These are phyloP conservation scores for Cucumis cinereus DNA, from an alignment of 306 rosid genomes.

Conservation along the genomic window DNA sequence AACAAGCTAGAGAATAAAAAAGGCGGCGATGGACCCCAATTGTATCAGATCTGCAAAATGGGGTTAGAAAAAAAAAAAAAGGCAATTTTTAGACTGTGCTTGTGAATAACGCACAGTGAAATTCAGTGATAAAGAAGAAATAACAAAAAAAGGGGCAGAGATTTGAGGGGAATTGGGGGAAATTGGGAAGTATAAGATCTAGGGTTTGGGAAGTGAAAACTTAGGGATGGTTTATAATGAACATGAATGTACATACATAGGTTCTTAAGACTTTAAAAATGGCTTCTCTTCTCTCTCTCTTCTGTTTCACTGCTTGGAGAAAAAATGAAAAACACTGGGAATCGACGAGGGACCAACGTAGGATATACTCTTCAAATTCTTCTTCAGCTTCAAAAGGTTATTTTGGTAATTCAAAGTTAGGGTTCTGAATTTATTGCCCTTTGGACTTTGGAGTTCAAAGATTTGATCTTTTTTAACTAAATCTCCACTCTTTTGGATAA, in stretches of 20 bases:
- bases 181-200: constrained; percentile 33
- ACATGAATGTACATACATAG: constrained; percentile 31
- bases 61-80: constrained; percentile 1
- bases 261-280: constrained; percentile 25
- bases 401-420: neutral
- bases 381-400: neutral
- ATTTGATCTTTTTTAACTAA: neutral
- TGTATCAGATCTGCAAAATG: constrained; percentile 7
- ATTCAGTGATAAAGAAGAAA: constrained; percentile 21
- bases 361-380: constrained; percentile 19
- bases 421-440: neutral
- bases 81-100: neutral
- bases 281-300: constrained; percentile 10
- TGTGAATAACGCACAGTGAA: constrained; percentile 3
- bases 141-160: constrained; percentile 4
- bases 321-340: constrained; percentile 2
- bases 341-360: constrained; percentile 11
- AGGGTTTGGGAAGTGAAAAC: constrained; percentile 35
- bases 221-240: constrained; percentile 26
- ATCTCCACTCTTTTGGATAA: neutral
- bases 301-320: neutral
- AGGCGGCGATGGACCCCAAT: neutral
- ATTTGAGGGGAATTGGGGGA: neutral
- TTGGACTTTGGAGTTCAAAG: neutral
- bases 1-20: neutral